A percentile compares a stretch with the other conserved stretches of the same genome.
phyloP scores from a whole-genome alignment of 2,329 filamentous ascomycete species.

The Talaromyces sp. region DNA sequence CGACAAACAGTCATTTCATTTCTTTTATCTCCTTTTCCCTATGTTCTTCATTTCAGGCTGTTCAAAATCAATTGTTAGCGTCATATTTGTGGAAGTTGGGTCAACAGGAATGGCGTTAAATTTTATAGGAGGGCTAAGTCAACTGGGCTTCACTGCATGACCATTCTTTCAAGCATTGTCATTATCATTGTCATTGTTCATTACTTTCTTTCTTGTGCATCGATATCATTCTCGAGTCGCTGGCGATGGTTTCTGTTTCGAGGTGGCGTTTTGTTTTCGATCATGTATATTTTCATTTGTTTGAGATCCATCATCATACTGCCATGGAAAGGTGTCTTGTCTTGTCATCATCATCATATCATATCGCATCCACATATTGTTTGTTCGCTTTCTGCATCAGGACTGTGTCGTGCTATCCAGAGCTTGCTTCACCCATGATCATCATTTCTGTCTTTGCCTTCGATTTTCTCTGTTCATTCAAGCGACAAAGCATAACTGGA shows the following conservation, averaged over 20 bases:
- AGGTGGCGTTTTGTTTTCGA: slow-evolving; percentile 8
- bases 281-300: slow-evolving; percentile 14
- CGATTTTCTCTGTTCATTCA: neutral
- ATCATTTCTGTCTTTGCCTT: neutral
- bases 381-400: slow-evolving; percentile 9
- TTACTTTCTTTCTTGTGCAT: neutral
- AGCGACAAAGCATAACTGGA: slow-evolving; percentile 1
- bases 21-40: neutral
- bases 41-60: neutral
- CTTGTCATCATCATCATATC: slow-evolving; percentile 8
- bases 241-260: slow-evolving; percentile 8
- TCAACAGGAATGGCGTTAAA: slow-evolving; percentile 13
- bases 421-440: neutral
- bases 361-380: slow-evolving; percentile 2
- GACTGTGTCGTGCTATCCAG: slow-evolving; percentile 12
- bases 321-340: slow-evolving; percentile 13
- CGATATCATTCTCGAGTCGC: slow-evolving; percentile 11
- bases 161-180: neutral
- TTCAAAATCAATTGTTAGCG: slow-evolving; percentile 1
- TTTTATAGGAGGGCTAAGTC: neutral
- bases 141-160: slow-evolving; percentile 8
- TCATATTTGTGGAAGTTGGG: neutral
- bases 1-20: neutral
- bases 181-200: slow-evolving; percentile 8
- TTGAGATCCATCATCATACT: slow-evolving; percentile 14